Evolutionary conservation across 441 rosid genomes (phyloP).

Genomic region (Mallotus repandus): DNA sequence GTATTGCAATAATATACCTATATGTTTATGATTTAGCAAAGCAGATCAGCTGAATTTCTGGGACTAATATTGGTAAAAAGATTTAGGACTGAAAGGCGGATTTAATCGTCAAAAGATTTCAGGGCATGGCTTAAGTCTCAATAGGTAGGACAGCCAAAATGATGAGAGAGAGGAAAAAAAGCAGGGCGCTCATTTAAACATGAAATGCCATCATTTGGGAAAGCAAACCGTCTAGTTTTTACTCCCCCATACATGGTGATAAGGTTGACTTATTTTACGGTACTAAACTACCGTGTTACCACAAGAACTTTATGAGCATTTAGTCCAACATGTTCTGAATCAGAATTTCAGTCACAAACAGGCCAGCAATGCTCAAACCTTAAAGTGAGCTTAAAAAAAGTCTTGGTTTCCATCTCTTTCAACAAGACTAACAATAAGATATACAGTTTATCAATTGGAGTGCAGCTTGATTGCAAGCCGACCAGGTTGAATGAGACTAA

Average conservation of each 20-base stretch:
- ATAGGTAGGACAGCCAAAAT: neutral
- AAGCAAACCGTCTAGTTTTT: neutral
- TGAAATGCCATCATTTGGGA: neutral
- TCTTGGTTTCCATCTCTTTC: neutral
- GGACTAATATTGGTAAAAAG: neutral
- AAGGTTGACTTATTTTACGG: no score
- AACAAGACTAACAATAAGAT: conserved; percentile 11
- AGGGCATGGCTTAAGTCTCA: neutral
- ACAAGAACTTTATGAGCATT: neutral
- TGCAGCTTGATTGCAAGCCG: neutral
- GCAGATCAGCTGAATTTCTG: neutral
- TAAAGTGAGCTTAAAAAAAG: neutral
- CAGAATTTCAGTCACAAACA: conserved; percentile 1
- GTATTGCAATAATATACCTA: neutral
- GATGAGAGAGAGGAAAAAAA: no score
- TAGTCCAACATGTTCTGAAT: neutral
- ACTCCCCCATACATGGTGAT: neutral
- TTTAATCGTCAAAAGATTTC: neutral
- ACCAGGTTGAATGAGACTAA: neutral
- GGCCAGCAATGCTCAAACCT: neutral
- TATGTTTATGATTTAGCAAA: neutral
- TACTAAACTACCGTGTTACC: no score
- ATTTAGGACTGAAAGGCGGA: neutral
- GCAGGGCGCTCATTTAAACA: neutral
- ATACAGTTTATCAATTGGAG: conserved; percentile 8